A percentile compares a stretch with the other conserved stretches of the same genome.
Conservation (phyloP, 23 red algal species). For the Porphyridium purpureum region DNA sequence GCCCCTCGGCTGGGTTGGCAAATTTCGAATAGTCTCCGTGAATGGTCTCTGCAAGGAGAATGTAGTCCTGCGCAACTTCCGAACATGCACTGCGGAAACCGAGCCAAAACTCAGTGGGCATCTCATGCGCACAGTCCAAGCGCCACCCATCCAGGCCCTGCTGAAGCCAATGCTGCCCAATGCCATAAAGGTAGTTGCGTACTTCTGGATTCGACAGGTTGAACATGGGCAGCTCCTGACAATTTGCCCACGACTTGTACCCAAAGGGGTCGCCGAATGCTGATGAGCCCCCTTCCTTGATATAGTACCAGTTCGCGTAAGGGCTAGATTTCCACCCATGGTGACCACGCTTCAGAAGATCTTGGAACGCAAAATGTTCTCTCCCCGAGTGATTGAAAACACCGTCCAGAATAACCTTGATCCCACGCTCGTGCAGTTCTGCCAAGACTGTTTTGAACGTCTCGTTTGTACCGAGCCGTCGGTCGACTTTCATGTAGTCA, state of each 20-base stretch:
- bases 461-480: background rate
- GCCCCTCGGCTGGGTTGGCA: background rate
- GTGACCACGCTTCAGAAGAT: background rate
- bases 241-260: background rate
- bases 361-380: background rate
- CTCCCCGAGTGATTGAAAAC: slow-evolving; percentile 1
- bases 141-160: background rate
- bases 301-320: background rate
- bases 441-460: background rate
- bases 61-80: background rate
- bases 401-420: background rate
- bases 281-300: background rate
- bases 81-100: background rate
- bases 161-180: background rate
- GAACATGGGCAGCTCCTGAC: background rate
- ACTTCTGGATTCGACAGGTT: slow-evolving; percentile 1
- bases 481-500: background rate
- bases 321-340: background rate
- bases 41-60: slow-evolving; percentile 2
- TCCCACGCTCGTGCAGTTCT: background rate
- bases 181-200: background rate
- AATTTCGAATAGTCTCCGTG: background rate
- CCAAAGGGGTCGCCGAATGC: background rate
- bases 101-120: background rate
- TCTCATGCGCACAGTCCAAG: background rate